phyloP scores from a whole-genome alignment of 2,329 filamentous ascomycete genomes.

The Arachnopeziza araneosa region DNA sequence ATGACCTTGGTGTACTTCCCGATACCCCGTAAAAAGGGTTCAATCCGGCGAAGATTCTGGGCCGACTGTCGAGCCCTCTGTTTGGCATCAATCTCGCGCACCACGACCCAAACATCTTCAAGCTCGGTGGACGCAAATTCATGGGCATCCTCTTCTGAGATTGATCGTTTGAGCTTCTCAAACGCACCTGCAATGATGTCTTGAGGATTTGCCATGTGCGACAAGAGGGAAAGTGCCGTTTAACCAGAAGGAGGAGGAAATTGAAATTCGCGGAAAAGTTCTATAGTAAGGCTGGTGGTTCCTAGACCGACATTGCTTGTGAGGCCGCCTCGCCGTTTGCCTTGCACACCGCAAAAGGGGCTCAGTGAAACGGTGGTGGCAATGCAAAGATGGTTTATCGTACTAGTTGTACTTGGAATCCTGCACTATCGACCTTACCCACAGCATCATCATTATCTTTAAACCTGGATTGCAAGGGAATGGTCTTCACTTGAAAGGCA shows the following conservation, averaged over 20 bases:
- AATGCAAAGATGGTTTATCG: too few relatives aligned
- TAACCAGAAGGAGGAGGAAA: neutral
- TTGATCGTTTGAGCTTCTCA: slow-evolving; percentile 9
- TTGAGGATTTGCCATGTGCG: neutral
- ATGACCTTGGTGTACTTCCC: slow-evolving; percentile 38
- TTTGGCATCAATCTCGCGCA: slow-evolving; percentile 34
- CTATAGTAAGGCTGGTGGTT: too few relatives aligned
- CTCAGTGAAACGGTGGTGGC: too few relatives aligned
- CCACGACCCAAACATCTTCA: slow-evolving; percentile 33
- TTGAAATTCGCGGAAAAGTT: neutral
- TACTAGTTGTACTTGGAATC: too few relatives aligned
- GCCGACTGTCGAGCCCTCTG: slow-evolving; percentile 35
- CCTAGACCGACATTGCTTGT: too few relatives aligned
- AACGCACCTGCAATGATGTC: slow-evolving; percentile 6
- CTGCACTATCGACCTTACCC: too few relatives aligned
- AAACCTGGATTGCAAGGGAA: too few relatives aligned
- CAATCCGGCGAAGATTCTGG: slow-evolving; percentile 39
- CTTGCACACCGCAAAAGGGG: too few relatives aligned
- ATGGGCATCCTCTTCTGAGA: slow-evolving; percentile 8
- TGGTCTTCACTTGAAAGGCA: too few relatives aligned
- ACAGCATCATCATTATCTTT: too few relatives aligned
- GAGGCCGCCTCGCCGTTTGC: too few relatives aligned
- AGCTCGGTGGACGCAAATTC: slow-evolving; percentile 27
- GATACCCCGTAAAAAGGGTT: slow-evolving; percentile 37
- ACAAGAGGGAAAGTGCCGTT: slow-evolving; percentile 2